These are phyloP conservation scores for Aspergillus brunneoviolaceus DNA, from an alignment of 2,329 filamentous ascomycete species.

Conservation along the genomic window DNA sequence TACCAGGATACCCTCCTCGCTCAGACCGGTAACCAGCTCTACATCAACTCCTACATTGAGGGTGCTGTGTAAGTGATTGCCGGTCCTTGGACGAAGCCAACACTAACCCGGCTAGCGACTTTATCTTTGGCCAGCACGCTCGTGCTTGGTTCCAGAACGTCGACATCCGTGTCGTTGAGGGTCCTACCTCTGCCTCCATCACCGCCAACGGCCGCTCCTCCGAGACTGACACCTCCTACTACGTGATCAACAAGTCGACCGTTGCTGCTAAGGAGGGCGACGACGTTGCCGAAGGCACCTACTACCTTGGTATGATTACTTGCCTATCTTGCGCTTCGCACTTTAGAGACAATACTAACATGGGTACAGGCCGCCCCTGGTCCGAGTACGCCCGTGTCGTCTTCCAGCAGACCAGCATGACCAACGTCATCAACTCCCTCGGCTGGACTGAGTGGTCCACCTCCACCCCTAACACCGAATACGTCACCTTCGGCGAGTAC, in stretches of 20 bases:
- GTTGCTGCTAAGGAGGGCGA: slow-evolving; percentile 29
- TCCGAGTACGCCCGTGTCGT: slow-evolving; percentile 11
- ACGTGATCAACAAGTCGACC: slow-evolving; percentile 56
- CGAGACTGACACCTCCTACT: slow-evolving; percentile 46
- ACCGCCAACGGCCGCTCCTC: slow-evolving; percentile 48
- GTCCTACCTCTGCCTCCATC: slow-evolving; percentile 42
- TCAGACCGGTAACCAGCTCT: slow-evolving; percentile 55
- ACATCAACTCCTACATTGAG: slow-evolving; percentile 57
- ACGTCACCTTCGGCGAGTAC: slow-evolving; percentile 61
- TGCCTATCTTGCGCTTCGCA: background rate
- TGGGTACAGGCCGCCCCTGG: slow-evolving; percentile 7
- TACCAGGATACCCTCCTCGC: slow-evolving; percentile 58
- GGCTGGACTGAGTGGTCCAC: slow-evolving; percentile 61
- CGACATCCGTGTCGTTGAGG: slow-evolving; percentile 47
- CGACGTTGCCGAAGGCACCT: slow-evolving; percentile 8
- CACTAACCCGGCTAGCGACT: slow-evolving; percentile 41
- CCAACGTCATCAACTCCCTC: slow-evolving; percentile 55
- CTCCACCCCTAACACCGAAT: slow-evolving; percentile 49
- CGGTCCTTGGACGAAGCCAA: background rate
- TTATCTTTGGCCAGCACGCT: slow-evolving; percentile 58
- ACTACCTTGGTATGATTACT: slow-evolving; percentile 9
- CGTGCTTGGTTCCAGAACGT: slow-evolving; percentile 53
- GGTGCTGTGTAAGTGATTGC: slow-evolving; percentile 45
- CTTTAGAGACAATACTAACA: background rate
- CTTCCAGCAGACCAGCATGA: slow-evolving; percentile 12